A percentile compares a stretch with the other conserved stretches of the same genome.
Evolutionary conservation across 1,284 basidiomycete genomes (phyloP).

Genomic region (Spongiforma sp.): DNA sequence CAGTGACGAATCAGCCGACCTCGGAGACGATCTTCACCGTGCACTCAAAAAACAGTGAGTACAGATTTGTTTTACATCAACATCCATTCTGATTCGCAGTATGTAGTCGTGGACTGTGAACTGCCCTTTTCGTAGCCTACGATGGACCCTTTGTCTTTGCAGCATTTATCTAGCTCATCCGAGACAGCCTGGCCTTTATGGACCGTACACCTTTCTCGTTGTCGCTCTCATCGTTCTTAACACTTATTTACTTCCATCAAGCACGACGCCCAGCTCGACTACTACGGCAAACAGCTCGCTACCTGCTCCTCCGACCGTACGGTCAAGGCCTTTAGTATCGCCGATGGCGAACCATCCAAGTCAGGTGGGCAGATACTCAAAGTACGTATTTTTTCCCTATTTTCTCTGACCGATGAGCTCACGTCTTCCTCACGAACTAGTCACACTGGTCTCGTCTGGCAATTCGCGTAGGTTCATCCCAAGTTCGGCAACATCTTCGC

Average conservation of each 20-base stretch:
- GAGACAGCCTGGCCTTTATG: slow-evolving; percentile 86
- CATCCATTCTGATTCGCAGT: slow-evolving; percentile 5
- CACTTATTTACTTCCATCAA: background rate
- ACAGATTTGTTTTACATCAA: background rate
- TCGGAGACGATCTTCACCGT: slow-evolving; percentile 68
- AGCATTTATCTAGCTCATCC: slow-evolving; percentile 69
- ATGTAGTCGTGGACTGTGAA: slow-evolving; percentile 58
- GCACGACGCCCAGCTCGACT: slow-evolving; percentile 98
- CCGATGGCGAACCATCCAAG: slow-evolving; percentile 82
- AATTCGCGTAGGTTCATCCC: slow-evolving; percentile 98
- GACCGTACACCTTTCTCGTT: too few species aligned
- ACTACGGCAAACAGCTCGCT: slow-evolving; percentile 95
- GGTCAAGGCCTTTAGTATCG: slow-evolving; percentile 94
- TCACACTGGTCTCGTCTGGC: slow-evolving; percentile 98
- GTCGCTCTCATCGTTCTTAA: background rate
- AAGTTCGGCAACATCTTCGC: slow-evolving; percentile 97
- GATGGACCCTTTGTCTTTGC: slow-evolving; percentile 81
- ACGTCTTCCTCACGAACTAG: slow-evolving; percentile 45
- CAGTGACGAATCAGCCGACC: slow-evolving; percentile 73
- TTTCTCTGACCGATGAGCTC: background rate
- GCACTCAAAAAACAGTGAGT: slow-evolving; percentile 66
- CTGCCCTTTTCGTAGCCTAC: slow-evolving; percentile 77
- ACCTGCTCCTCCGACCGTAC: slow-evolving; percentile 98
- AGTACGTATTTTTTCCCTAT: slow-evolving; percentile 48
- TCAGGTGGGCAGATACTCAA: slow-evolving; percentile 80